Base-by-base conservation (phyloP, 306 rosid genomes). In the Rosa rugosa region DNA sequence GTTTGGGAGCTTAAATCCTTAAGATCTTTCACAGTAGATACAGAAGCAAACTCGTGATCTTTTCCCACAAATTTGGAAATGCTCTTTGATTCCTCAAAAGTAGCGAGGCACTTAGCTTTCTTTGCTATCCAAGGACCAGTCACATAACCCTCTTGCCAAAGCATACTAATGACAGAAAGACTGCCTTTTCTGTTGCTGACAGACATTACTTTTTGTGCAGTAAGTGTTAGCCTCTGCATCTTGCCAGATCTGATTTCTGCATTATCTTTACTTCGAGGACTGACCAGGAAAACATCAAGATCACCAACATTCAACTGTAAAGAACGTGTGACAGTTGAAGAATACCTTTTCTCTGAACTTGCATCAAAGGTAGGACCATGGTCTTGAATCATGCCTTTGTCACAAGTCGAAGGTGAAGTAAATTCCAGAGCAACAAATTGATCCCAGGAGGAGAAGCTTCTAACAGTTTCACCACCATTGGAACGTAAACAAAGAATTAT, bases 61-160 rank as follows among this genome's bases (percentile, higher is more conserved):
- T 85, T 82, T 59, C 93, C 86, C 5, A 83, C 82, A 89, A 80
- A 79, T 80, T 89, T 89, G 81, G 82, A 83, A 76, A 85, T 80
- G 76, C 89, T 86, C 84, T 80, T 85, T 79, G 92, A 84, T 75
- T 88, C 92, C 80, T 85, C 96, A 76, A 86, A 83, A 69, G 84
- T 81, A 79, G 90, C 96, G 49, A 95, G 82, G 75, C 80, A 77
- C 86, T 89, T 91, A 53, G 99, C 99, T 83, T 89, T 92, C 84
- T 87, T 86, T 63, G 91, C 93, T 71, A 95, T 86, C 99, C 97
- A 95, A 73, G 96, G 90, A 79, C 99, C 99, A 83, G 98, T 92
- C 72, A 91, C 91, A 79, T 69, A 76, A 79, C 97, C 97, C 81
- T 85, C 91, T 86, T 91, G 99, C 93, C 96, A 88, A 84, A 83